phyloP scores from a whole-genome alignment of 495 filamentous ascomycete genomes.

The Penicillium taxi region DNA sequence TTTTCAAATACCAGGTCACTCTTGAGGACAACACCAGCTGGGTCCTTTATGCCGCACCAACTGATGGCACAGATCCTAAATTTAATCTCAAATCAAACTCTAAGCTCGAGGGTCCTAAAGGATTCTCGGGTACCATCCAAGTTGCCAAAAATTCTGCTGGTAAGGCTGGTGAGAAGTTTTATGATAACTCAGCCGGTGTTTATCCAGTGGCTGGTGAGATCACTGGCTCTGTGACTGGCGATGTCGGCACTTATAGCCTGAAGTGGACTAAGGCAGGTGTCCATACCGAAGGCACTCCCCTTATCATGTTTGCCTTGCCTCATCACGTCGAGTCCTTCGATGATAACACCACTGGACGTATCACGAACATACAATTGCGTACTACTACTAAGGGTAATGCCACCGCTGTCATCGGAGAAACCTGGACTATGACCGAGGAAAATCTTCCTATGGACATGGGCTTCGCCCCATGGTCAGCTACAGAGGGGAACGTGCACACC shows the following conservation, averaged over 20 bases:
- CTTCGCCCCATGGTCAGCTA: constrained; percentile 65
- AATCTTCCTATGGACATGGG: constrained; percentile 66
- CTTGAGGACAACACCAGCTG: constrained; percentile 68
- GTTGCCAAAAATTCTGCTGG: constrained; percentile 64
- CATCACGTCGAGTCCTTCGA: constrained; percentile 79
- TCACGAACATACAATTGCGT: constrained; percentile 55
- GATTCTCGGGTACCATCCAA: constrained; percentile 67
- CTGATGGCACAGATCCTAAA: constrained; percentile 35
- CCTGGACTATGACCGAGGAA: constrained; percentile 70
- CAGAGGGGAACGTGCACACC: constrained; percentile 38
- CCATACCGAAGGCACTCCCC: constrained; percentile 26
- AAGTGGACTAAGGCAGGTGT: constrained; percentile 61
- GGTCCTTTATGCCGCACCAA: constrained; percentile 69
- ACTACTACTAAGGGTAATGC: constrained; percentile 84
- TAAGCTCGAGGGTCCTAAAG: constrained; percentile 40
- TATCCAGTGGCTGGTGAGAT: constrained; percentile 58
- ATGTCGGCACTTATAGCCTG: constrained; percentile 63
- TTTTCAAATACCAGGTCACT: constrained; percentile 69
- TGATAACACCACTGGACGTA: constrained; percentile 41
- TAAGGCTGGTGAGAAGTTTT: constrained; percentile 53
- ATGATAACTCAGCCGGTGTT: constrained; percentile 67
- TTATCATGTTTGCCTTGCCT: constrained; percentile 84
- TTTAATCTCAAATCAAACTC: constrained; percentile 42
- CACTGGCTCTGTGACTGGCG: constrained; percentile 51
- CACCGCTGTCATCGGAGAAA: constrained; percentile 62